Evolutionary conservation across 345 rosid genomes (phyloP).

Genomic region (Arabis hirsuta): DNA sequence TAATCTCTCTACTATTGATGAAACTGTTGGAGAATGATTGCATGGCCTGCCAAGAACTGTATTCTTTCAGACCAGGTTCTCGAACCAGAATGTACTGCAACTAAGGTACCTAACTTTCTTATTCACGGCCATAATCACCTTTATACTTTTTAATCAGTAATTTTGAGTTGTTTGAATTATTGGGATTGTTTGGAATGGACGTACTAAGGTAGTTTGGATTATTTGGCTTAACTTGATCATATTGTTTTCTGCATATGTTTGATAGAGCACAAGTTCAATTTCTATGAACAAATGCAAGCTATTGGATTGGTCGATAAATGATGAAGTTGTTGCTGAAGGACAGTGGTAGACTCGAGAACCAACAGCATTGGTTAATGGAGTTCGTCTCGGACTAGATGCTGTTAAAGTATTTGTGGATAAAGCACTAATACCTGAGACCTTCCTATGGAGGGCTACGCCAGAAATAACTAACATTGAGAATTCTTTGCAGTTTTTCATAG

Average conservation of each 20-base stretch:
- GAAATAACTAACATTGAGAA: not conserved
- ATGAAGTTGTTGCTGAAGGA: not conserved
- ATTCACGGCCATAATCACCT: not conserved
- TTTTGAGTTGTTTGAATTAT: no score
- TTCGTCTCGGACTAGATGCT: not conserved
- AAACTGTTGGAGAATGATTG: conserved; percentile 3
- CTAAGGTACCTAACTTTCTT: not conserved
- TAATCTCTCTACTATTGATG: not conserved
- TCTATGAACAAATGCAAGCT: not conserved
- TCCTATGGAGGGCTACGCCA: not conserved
- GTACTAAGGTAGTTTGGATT: no score
- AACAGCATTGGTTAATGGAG: not conserved
- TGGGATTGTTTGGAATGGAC: not conserved
- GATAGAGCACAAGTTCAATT: not conserved
- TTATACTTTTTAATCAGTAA: no score
- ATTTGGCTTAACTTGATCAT: no score
- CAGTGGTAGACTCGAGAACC: not conserved
- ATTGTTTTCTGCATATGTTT: not conserved
- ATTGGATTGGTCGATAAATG: not conserved
- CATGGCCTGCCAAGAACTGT: not conserved
- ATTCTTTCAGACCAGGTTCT: not conserved
- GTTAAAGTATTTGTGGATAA: not conserved
- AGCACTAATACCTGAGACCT: not conserved
- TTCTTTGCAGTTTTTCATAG: not conserved
- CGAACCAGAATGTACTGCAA: not conserved